These are phyloP conservation scores for Priceomyces melissophilus DNA, from an alignment of 805 yeast genomes.

Conservation along the genomic window DNA sequence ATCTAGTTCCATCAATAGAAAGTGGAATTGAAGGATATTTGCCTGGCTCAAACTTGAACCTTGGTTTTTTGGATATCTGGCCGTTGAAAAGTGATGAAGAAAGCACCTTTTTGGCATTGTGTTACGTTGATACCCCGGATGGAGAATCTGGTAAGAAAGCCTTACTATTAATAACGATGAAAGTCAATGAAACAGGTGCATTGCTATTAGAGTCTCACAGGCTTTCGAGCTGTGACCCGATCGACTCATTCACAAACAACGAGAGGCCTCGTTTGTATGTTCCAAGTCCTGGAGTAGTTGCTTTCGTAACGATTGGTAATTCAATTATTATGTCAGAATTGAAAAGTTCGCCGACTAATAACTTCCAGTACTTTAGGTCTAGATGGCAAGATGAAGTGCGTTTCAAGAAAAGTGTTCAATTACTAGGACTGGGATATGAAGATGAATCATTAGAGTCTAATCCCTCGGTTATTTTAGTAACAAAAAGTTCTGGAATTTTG, in stretches of 20 bases:
- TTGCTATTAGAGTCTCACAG: slow-evolving; percentile 63
- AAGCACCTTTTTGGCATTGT: slow-evolving; percentile 42
- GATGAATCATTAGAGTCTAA: slow-evolving; percentile 26
- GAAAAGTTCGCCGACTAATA: slow-evolving; percentile 19
- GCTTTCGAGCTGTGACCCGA: slow-evolving; percentile 41
- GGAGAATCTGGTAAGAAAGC: slow-evolving; percentile 18
- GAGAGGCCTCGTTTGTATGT: slow-evolving; percentile 48
- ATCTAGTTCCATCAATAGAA: slow-evolving; percentile 25
- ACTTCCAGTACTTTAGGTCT: slow-evolving; percentile 32
- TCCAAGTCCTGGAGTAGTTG: slow-evolving; percentile 58
- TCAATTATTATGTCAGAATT: slow-evolving; percentile 68
- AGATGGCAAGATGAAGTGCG: slow-evolving; percentile 82
- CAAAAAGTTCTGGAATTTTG: slow-evolving; percentile 59
- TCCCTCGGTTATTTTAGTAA: slow-evolving; percentile 45
- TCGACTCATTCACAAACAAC: slow-evolving; percentile 6
- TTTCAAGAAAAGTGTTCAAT: slow-evolving; percentile 48
- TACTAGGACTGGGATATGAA: slow-evolving; percentile 62
- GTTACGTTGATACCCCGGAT: slow-evolving; percentile 17
- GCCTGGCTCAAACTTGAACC: slow-evolving; percentile 45
- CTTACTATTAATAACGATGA: slow-evolving; percentile 51
- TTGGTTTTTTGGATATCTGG: slow-evolving; percentile 62
- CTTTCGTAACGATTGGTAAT: slow-evolving; percentile 56
- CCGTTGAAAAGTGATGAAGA: slow-evolving; percentile 36
- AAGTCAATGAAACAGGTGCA: slow-evolving; percentile 49
- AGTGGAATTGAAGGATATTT: slow-evolving; percentile 38